A percentile compares a stretch with the other conserved stretches of the same genome.
Conservation (phyloP, 768 basidiomycete species). For the Naganishia vishniacii region DNA sequence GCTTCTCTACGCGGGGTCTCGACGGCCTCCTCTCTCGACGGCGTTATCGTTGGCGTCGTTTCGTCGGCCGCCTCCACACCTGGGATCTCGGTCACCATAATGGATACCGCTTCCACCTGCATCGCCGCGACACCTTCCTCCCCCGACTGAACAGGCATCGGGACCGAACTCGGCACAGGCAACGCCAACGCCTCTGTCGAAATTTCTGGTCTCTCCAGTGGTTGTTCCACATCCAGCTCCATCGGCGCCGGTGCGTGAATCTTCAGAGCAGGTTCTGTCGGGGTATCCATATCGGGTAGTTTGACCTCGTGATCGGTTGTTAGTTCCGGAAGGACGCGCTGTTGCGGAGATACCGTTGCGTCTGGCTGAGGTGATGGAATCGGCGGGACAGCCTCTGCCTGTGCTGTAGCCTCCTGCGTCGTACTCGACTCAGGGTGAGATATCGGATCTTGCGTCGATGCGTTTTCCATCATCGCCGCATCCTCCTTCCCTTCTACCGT, state of each 20-base stretch:
- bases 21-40: not conserved
- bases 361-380: too few species aligned
- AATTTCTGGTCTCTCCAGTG: not conserved
- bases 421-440: too few species aligned
- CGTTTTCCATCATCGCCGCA: too few species aligned
- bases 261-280: not conserved
- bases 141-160: not conserved
- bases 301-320: not conserved
- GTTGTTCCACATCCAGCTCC: not conserved
- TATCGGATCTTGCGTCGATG: too few species aligned
- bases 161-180: not conserved
- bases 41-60: not conserved
- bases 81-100: not conserved
- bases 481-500: too few species aligned
- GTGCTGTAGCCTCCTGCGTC: too few species aligned
- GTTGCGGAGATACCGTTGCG: too few species aligned
- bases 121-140: not conserved
- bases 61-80: not conserved
- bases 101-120: not conserved
- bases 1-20: not conserved
- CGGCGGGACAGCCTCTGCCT: too few species aligned
- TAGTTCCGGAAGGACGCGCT: not conserved
- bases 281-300: not conserved
- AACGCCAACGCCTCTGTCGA: constrained; percentile 6
- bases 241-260: not conserved